A percentile compares a stretch with the other conserved stretches of the same genome.
These are phyloP conservation scores for Corynespora cassiicola DNA, from an alignment of 2,329 filamentous ascomycete species.

Conservation along the genomic window DNA sequence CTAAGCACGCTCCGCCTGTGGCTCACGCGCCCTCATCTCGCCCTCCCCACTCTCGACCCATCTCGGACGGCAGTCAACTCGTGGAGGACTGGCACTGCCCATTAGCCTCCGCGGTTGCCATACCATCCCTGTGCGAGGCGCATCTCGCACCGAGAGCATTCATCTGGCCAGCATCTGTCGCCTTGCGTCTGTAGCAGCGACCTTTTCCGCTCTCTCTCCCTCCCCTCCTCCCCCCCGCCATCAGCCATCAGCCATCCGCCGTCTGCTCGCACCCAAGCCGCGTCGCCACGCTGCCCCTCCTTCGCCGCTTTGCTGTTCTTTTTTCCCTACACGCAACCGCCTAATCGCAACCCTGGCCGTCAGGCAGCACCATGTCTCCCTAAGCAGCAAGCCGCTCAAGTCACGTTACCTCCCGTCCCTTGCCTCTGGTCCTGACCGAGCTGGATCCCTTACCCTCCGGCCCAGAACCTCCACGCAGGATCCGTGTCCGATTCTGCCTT, in stretches of 20 bases:
- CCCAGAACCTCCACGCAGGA: constrained; percentile 2
- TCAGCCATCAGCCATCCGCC: constrained; percentile 1
- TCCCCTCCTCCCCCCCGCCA: constrained; percentile 1
- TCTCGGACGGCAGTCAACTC: constrained; percentile 28
- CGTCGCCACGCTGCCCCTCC: constrained; percentile 17
- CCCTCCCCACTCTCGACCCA: constrained; percentile 25
- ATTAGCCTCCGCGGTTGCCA: constrained; percentile 32
- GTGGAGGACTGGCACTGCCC: constrained; percentile 39
- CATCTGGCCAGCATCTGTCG: constrained; percentile 29
- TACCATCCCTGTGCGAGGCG: constrained; percentile 38
- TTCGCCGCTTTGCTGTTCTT: constrained; percentile 11
- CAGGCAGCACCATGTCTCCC: constrained; percentile 43
- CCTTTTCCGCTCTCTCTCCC: constrained; percentile 25
- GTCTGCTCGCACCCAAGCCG: constrained; percentile 6
- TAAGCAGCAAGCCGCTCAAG: constrained; percentile 28
- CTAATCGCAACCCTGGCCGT: constrained; percentile 12
- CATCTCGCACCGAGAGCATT: constrained; percentile 34
- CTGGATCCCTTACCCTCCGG: constrained; percentile 15
- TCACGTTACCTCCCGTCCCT: constrained; percentile 34
- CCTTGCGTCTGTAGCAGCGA: constrained; percentile 26
- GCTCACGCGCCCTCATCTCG: constrained; percentile 29
- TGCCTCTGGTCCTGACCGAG: constrained; percentile 11
- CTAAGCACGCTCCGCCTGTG: constrained; percentile 22
- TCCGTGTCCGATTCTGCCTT: constrained; percentile 29
- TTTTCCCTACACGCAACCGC: constrained; percentile 7